A percentile compares a stretch with the other conserved stretches of the same genome.
phyloP scores from a whole-genome alignment of 2,329 filamentous ascomycete genomes.

The Tolypocladium tundrense region DNA sequence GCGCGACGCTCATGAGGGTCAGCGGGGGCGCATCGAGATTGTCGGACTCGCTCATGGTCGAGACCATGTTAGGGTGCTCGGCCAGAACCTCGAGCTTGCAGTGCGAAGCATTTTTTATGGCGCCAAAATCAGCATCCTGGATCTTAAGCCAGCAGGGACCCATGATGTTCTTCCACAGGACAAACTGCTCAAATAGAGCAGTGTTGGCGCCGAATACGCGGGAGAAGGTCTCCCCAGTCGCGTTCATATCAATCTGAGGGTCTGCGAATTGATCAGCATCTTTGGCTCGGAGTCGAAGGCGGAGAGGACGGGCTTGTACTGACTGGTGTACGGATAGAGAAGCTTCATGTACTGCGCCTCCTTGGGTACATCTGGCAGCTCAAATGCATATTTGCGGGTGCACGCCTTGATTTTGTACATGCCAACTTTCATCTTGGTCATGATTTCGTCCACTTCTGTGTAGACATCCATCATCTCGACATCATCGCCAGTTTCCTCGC shows the following conservation, averaged over 20 bases:
- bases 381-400: slow-evolving; percentile 89
- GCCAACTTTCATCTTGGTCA: slow-evolving; percentile 75
- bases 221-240: slow-evolving; percentile 80
- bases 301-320: slow-evolving; percentile 13
- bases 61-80: slow-evolving; percentile 66
- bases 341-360: slow-evolving; percentile 89
- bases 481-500: slow-evolving; percentile 62
- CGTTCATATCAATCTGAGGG: slow-evolving; percentile 57
- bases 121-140: slow-evolving; percentile 69
- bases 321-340: slow-evolving; percentile 85
- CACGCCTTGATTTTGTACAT: slow-evolving; percentile 93
- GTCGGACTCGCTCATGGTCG: slow-evolving; percentile 64
- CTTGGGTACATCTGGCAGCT: slow-evolving; percentile 75
- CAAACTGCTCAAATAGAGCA: slow-evolving; percentile 92
- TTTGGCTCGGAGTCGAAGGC: neutral
- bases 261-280: slow-evolving; percentile 30
- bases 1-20: slow-evolving; percentile 88
- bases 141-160: slow-evolving; percentile 96
- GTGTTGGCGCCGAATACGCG: slow-evolving; percentile 92
- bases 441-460: slow-evolving; percentile 75
- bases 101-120: slow-evolving; percentile 87
- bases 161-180: slow-evolving; percentile 98
- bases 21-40: slow-evolving; percentile 75
- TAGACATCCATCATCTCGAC: slow-evolving; percentile 86
- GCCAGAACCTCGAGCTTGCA: slow-evolving; percentile 90